phyloP scores from a whole-genome alignment of 805 yeast species.

The Pichia kluyveri region DNA sequence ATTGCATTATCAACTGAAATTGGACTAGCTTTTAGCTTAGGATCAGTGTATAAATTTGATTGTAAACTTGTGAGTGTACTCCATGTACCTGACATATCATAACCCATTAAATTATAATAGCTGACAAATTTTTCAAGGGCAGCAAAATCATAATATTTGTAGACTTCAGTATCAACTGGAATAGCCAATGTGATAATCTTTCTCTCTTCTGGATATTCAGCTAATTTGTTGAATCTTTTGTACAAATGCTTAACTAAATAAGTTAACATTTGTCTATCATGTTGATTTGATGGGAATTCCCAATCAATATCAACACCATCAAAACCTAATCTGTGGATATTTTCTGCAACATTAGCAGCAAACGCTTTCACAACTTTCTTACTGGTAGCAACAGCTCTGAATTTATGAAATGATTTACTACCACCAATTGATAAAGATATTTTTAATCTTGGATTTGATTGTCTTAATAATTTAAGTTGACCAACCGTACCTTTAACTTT shows the following conservation, averaged over 20 bases:
- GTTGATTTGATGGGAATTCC: constrained; percentile 61
- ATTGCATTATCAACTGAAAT: constrained; percentile 40
- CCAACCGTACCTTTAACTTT: constrained; percentile 19
- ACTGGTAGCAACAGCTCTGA: constrained; percentile 24
- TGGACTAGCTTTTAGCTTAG: constrained; percentile 13
- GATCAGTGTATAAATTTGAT: constrained; percentile 45
- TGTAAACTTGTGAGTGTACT: constrained; percentile 53
- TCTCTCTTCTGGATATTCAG: constrained; percentile 22
- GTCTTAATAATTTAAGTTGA: constrained; percentile 22
- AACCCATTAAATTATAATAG: constrained; percentile 85
- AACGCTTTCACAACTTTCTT: constrained; percentile 32
- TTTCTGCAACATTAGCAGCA: constrained; percentile 36
- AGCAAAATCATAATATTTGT: constrained; percentile 33
- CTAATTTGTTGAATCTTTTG: background rate
- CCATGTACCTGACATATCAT: constrained; percentile 83
- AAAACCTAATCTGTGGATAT: constrained; percentile 49
- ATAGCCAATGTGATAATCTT: constrained; percentile 58
- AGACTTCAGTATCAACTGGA: constrained; percentile 51
- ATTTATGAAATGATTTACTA: constrained; percentile 38
- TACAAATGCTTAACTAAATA: constrained; percentile 28
- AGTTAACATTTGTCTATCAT: constrained; percentile 38
- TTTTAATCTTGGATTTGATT: constrained; percentile 31
- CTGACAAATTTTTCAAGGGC: constrained; percentile 52
- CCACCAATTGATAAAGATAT: constrained; percentile 82
- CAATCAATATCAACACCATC: constrained; percentile 94